Base-by-base conservation (phyloP, 805 yeast species). In the Saturnispora besseyi region DNA sequence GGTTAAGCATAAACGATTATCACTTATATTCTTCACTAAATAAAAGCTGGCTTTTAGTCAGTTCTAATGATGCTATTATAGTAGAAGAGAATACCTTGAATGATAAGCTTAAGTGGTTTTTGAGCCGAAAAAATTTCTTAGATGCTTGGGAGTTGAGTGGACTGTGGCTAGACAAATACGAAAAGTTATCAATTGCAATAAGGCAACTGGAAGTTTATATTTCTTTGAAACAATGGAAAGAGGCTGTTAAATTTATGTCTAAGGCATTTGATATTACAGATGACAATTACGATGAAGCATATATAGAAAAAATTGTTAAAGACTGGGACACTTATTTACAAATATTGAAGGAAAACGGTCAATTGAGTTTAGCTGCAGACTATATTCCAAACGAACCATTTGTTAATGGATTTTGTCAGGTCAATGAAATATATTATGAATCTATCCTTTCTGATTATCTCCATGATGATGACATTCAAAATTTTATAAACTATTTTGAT, bases 101-200 rank as follows among this genome's bases (percentile, higher is more conserved):
- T 29, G 98, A 90, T 61, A 78, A 83, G 51, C 74, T 82, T 42
- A 69, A 78, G 4, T 91, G 97, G 96, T 83, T 73, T 51, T 51
- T 79, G 3, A 78, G 78, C 1, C 75, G 70, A 36, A 73, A 73
- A 2, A 64, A 70, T 48, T 86, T 66, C 58, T 65, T 71, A 15
- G 81, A 81, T 41, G 97, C 97, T 0, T 91, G 96, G 95, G 73
- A 74, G 38, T 79, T 87, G 60, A 77, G 93, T 51, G 77, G 73
- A 45, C 76, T 75, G 55, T 68, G 86, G 54, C 68, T 83, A 1
- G 64, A 71, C 9, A 70, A 73, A 10, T 52, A 60, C 3, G 78
- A 78, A 52, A 65, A 91, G 45, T 62, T 83, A 10, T 67, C 72
- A 36, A 71, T 79, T 34, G 97, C 96, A 2, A 58, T 79, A 6